Percentiles rank a stretch among this genome's conserved stretches.
Conservation (phyloP, 805 yeast genomes). For the Naumovozyma castellii region DNA sequence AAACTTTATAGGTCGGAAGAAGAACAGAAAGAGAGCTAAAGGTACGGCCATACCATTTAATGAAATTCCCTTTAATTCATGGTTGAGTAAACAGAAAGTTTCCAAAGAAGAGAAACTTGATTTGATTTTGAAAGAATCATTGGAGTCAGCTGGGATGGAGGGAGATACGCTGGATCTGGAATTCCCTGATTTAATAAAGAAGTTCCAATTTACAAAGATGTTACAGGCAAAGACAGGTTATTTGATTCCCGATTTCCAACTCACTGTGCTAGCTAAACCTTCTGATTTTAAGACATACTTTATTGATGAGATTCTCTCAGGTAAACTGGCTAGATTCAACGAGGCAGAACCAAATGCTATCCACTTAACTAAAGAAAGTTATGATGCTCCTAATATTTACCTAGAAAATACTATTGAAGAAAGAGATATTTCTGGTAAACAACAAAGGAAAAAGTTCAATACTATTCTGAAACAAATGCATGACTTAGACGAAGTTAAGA, state of each 20-base stretch:
- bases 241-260: constrained; percentile 31
- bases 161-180: constrained; percentile 8
- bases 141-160: constrained; percentile 4
- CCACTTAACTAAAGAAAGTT: constrained; percentile 46
- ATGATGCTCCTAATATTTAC: constrained; percentile 47
- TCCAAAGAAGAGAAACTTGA: constrained; percentile 21
- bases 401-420: constrained; percentile 32
- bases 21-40: constrained; percentile 14
- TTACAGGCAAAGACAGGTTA: constrained; percentile 33
- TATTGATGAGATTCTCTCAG: constrained; percentile 23
- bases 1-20: constrained; percentile 22
- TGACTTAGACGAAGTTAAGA: constrained; percentile 21
- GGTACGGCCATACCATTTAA: constrained; percentile 9
- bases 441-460: constrained; percentile 38
- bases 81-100: constrained; percentile 27
- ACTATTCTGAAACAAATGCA: constrained; percentile 41
- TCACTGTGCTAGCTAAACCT: constrained; percentile 28
- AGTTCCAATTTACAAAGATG: constrained; percentile 29
- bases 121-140: constrained; percentile 13
- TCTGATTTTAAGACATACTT: constrained; percentile 22
- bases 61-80: constrained; percentile 26
- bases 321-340: constrained; percentile 33
- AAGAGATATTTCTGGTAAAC: constrained; percentile 35
- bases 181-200: constrained; percentile 25
- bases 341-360: constrained; percentile 73